Percentiles rank a stretch among this genome's conserved stretches.
phyloP scores from a whole-genome alignment of 2,329 filamentous ascomycete species.

The Fusarium sp. region DNA sequence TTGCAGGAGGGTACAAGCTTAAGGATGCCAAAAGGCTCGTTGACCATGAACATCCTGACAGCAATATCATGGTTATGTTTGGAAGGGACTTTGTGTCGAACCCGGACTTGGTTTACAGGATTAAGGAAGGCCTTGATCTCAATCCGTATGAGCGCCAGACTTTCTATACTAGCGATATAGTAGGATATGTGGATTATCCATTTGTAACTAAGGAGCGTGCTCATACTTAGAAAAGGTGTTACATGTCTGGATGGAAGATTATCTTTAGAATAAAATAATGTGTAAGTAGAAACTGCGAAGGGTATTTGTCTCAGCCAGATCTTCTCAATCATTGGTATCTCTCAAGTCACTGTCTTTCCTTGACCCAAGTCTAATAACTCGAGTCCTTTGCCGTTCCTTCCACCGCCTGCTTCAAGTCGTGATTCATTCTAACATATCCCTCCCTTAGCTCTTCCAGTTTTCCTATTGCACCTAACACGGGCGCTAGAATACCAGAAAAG shows the following conservation, averaged over 20 bases:
- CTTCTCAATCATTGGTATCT: too few relatives aligned
- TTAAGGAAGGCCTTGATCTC: constrained; percentile 47
- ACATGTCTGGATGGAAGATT: neutral
- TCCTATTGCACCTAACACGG: neutral
- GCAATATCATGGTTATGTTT: constrained; percentile 53
- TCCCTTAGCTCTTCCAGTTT: neutral
- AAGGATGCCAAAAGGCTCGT: constrained; percentile 47
- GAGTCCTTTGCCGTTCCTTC: neutral
- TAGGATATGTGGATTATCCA: constrained; percentile 51
- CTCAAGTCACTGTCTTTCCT: too few relatives aligned
- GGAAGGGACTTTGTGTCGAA: constrained; percentile 52
- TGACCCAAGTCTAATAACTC: too few relatives aligned
- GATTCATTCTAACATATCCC: constrained; percentile 14
- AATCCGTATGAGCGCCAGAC: constrained; percentile 46
- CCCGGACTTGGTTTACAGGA: constrained; percentile 46
- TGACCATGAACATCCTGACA: constrained; percentile 49
- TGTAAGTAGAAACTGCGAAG: too few relatives aligned
- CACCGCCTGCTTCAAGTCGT: neutral
- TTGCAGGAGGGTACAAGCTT: constrained; percentile 54
- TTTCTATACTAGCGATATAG: constrained; percentile 44
- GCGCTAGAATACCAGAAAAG: constrained; percentile 12
- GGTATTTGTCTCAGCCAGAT: too few relatives aligned
- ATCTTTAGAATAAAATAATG: too few relatives aligned
- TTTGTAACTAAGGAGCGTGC: neutral
- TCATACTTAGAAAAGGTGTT: accelerated